phyloP scores from a whole-genome alignment of 2,329 filamentous ascomycete genomes.

The Aspergillus chevalieri region DNA sequence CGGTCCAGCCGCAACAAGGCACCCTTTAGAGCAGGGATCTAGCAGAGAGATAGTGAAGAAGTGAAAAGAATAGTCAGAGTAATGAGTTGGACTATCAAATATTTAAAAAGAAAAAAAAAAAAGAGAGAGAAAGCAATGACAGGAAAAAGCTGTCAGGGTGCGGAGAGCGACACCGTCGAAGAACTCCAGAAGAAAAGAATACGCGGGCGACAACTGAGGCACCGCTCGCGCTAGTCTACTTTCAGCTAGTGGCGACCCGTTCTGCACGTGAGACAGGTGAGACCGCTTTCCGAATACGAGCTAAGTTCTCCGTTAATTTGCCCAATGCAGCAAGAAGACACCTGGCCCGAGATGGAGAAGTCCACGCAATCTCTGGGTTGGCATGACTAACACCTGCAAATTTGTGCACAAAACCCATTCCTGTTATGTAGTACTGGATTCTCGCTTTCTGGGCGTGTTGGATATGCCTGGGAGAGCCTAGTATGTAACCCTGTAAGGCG shows the following conservation, averaged over 20 bases:
- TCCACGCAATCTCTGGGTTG: neutral
- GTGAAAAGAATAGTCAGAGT: neutral
- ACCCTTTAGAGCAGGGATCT: no score
- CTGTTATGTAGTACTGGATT: no score
- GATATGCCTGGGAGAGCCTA: no score
- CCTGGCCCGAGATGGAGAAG: neutral
- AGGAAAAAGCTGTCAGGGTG: no score
- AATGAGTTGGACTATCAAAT: neutral
- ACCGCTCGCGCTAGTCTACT: neutral
- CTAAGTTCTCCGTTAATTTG: neutral
- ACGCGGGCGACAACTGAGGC: neutral
- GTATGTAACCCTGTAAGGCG: no score
- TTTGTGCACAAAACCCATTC: no score
- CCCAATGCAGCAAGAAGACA: neutral
- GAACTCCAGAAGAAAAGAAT: neutral
- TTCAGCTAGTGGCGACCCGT: neutral
- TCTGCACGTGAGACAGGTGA: neutral
- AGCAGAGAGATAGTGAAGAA: slow-evolving; percentile 6
- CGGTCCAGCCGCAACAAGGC: neutral
- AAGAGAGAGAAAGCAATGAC: neutral
- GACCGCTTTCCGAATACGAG: neutral
- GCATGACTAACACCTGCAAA: neutral
- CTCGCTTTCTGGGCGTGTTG: no score
- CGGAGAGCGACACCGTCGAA: neutral
- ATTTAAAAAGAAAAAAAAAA: neutral